Conservation (phyloP, 2,329 filamentous ascomycete genomes). For the Xylaria polymorpha region DNA sequence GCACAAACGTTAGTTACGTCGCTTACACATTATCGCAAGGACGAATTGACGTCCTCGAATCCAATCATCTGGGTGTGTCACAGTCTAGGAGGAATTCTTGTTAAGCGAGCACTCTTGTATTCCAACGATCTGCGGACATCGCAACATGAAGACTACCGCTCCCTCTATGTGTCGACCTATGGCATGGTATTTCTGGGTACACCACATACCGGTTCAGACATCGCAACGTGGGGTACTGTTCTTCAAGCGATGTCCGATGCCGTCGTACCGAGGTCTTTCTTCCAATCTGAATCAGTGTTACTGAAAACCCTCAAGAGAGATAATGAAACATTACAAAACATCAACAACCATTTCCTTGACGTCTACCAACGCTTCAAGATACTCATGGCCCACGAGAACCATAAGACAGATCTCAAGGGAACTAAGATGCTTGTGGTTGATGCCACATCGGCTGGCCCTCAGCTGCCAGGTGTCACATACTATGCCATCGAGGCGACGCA, state of each 20-base stretch:
- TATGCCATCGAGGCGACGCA: conserved; percentile 68
- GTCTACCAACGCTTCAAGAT: conserved; percentile 77
- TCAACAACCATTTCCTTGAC: conserved; percentile 78
- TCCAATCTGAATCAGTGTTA: conserved; percentile 75
- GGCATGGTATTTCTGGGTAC: conserved; percentile 82
- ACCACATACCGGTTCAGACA: conserved; percentile 76
- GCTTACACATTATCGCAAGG: conserved; percentile 71
- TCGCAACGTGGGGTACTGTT: conserved; percentile 74
- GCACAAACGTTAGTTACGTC: conserved; percentile 74
- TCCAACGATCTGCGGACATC: conserved; percentile 70
- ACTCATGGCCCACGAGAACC: conserved; percentile 81
- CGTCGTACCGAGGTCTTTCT: conserved; percentile 72
- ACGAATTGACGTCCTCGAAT: conserved; percentile 65
- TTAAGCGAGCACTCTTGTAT: conserved; percentile 76
- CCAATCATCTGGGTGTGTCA: conserved; percentile 83
- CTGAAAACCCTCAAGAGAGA: conserved; percentile 77
- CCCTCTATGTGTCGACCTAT: conserved; percentile 79
- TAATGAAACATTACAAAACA: conserved; percentile 78
- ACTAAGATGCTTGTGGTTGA: conserved; percentile 75
- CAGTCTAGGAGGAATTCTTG: conserved; percentile 77
- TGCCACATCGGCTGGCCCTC: conserved; percentile 74
- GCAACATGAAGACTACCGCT: conserved; percentile 72
- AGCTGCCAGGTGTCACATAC: conserved; percentile 75
- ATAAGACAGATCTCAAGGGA: conserved; percentile 75
- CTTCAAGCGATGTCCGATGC: conserved; percentile 75